A percentile compares a stretch with the other conserved stretches of the same genome.
phyloP scores from a whole-genome alignment of 805 yeast genomes.

The Zygosaccharomyces kombuchaensis region DNA sequence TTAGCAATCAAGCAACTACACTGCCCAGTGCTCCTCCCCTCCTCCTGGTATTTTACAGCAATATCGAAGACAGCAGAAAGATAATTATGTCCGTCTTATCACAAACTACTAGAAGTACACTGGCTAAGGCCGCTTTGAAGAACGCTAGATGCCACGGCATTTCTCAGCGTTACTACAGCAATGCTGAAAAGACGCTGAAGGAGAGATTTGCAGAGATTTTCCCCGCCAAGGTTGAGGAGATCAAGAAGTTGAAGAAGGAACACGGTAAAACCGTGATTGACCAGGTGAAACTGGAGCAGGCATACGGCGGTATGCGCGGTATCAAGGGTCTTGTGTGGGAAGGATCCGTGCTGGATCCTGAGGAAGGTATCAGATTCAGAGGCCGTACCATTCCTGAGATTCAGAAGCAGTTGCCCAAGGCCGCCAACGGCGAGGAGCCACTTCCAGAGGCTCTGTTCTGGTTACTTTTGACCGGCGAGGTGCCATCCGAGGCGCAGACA shows the following conservation, averaged over 20 bases:
- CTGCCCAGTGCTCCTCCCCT: too few species aligned
- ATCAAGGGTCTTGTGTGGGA: conserved; percentile 84
- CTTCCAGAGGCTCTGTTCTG: conserved; percentile 81
- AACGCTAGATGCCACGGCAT: conserved; percentile 2
- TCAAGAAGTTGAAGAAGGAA: conserved; percentile 76
- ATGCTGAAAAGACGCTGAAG: conserved; percentile 63
- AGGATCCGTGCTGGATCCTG: conserved; percentile 80
- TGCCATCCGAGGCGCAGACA: conserved; percentile 69
- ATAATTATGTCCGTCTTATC: conserved; percentile 11
- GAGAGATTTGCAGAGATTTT: conserved; percentile 90
- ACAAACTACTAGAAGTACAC: conserved; percentile 12
- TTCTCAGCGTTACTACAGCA: conserved; percentile 11
- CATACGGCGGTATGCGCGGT: conserved; percentile 91
- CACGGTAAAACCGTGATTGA: conserved; percentile 75
- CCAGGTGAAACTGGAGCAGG: conserved; percentile 71
- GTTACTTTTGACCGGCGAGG: conserved; percentile 78
- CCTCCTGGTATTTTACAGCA: not conserved
- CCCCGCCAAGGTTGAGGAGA: conserved; percentile 89
- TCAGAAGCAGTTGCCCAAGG: conserved; percentile 70
- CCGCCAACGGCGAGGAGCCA: conserved; percentile 63
- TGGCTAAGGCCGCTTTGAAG: conserved; percentile 11
- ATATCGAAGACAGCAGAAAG: not conserved
- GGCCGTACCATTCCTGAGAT: conserved; percentile 80
- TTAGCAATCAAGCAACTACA: not conserved
- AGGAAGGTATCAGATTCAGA: conserved; percentile 83